Conservation (phyloP, 78 protist genomes). For the Dictyostelium brefeldianum region DNA sequence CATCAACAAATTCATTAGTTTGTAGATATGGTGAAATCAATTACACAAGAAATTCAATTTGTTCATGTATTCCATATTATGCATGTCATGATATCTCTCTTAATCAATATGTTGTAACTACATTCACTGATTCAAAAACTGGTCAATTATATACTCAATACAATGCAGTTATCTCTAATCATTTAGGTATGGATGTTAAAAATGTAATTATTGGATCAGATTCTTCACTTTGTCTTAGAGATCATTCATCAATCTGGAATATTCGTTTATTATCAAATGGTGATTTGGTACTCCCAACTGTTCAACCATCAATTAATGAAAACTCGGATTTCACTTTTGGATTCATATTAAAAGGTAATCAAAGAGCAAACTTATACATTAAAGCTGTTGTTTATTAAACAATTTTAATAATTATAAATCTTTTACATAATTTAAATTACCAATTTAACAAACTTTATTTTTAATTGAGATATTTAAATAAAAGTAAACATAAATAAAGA, state of each 20-base stretch:
- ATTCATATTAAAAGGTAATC: neutral
- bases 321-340: neutral
- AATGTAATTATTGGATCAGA: neutral
- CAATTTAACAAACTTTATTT: too few relatives aligned
- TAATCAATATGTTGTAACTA: neutral
- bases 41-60: neutral
- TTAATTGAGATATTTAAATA: too few relatives aligned
- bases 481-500: too few relatives aligned
- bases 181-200: neutral
- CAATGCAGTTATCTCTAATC: neutral
- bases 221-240: neutral
- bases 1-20: neutral
- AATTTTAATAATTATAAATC: too few relatives aligned
- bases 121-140: neutral
- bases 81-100: neutral
- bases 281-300: conserved; percentile 14
- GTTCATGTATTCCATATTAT: neutral
- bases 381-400: neutral
- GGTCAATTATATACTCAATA: conserved; percentile 6
- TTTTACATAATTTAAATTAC: too few relatives aligned
- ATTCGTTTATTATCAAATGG: neutral
- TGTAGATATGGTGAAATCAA: neutral
- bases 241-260: neutral
- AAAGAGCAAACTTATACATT: neutral
- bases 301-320: conserved; percentile 18